These are phyloP conservation scores for Phytophthora megakarya DNA, from an alignment of 352 stramenopile genomes.

Conservation along the genomic window DNA sequence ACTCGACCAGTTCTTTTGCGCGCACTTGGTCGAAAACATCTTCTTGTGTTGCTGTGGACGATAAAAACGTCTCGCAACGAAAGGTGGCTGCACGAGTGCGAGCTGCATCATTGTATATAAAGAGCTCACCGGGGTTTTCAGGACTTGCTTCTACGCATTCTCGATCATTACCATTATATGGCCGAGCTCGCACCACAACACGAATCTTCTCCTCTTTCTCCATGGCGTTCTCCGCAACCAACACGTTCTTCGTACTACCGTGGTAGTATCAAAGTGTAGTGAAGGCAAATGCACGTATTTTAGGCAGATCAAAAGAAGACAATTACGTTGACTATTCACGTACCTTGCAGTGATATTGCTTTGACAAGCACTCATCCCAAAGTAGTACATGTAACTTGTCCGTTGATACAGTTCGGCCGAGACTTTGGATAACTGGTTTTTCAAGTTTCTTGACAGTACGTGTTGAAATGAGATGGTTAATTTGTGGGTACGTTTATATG, in stretches of 20 bases:
- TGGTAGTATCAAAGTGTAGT: background rate
- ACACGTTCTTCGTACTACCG: background rate
- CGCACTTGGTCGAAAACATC: constrained; percentile 61
- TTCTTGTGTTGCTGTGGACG: constrained; percentile 42
- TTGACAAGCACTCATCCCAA: too few relatives aligned
- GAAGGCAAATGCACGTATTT: background rate
- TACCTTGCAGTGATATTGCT: too few relatives aligned
- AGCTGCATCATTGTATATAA: constrained; percentile 47
- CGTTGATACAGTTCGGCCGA: too few relatives aligned
- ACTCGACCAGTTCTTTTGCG: constrained; percentile 48
- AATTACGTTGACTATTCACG: background rate
- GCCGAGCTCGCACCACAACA: constrained; percentile 67
- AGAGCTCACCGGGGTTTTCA: constrained; percentile 44
- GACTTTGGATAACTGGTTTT: too few relatives aligned
- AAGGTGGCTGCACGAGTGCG: constrained; percentile 54
- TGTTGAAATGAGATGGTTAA: background rate
- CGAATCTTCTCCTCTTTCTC: constrained; percentile 71
- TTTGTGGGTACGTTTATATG: constrained; percentile 23
- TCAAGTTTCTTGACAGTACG: constrained; percentile 11
- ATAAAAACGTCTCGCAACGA: constrained; percentile 65
- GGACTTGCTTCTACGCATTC: constrained; percentile 44
- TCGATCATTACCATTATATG: constrained; percentile 15
- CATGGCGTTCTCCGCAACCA: constrained; percentile 24
- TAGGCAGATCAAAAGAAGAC: background rate
- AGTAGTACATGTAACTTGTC: too few relatives aligned